A percentile compares a stretch with the other conserved stretches of the same genome.
These are phyloP conservation scores for Bipolaris oryzae DNA, from an alignment of 2,329 filamentous ascomycete genomes.

Conservation along the genomic window DNA sequence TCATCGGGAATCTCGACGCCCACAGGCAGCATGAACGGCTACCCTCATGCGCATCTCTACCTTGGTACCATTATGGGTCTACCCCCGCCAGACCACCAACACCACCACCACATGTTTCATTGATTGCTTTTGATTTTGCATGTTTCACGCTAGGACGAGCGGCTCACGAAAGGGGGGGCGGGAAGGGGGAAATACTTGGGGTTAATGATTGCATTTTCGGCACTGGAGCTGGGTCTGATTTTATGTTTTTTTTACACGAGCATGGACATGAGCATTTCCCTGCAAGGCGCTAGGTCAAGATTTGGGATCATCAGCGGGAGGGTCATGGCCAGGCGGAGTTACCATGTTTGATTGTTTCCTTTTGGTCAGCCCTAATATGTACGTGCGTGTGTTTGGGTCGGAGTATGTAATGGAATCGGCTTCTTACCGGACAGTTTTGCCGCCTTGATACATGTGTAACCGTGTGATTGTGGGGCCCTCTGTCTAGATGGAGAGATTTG, in stretches of 20 bases:
- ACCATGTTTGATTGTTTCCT: neutral
- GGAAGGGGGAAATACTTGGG: conserved; percentile 8
- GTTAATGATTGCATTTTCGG: conserved; percentile 21
- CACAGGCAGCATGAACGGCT: conserved; percentile 16
- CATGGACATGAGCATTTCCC: conserved; percentile 14
- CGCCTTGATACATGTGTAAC: neutral
- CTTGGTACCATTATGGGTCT: conserved; percentile 13
- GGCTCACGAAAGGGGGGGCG: neutral
- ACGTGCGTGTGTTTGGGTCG: neutral
- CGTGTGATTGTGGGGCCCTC: conserved; percentile 1
- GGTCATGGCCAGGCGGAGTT: conserved; percentile 6
- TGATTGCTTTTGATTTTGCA: conserved; percentile 11
- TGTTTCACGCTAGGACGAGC: conserved; percentile 5
- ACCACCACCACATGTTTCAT: conserved; percentile 17
- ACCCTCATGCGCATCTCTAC: conserved; percentile 20
- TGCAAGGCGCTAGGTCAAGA: conserved; percentile 20
- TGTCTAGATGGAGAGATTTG: neutral
- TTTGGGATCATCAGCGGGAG: conserved; percentile 4
- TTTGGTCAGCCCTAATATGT: conserved; percentile 3
- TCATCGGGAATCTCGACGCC: conserved; percentile 32
- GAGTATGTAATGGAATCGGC: conserved; percentile 4
- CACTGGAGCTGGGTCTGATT: conserved; percentile 11
- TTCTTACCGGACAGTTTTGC: conserved; percentile 6
- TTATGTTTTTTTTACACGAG: neutral
- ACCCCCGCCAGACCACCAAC: conserved; percentile 4